Evolutionary conservation across 2,329 filamentous ascomycete species (phyloP).

Genomic region (Botrytis squamosa): DNA sequence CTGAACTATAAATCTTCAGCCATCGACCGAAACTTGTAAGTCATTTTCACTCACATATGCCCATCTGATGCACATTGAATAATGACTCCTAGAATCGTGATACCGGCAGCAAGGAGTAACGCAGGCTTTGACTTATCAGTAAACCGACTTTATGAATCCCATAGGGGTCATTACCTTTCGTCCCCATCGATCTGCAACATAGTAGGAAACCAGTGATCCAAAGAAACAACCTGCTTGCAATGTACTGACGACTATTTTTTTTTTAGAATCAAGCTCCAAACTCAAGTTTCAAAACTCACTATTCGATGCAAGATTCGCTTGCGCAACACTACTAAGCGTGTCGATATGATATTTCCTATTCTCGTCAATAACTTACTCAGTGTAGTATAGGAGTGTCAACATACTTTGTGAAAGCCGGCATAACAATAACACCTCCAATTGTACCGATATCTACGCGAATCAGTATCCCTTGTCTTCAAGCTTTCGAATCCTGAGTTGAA

Average conservation of each 20-base stretch:
- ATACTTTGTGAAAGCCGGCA: slow-evolving; percentile 59
- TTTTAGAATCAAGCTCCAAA: not conserved
- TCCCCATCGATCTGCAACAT: slow-evolving; percentile 40
- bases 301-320: slow-evolving; percentile 57
- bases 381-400: slow-evolving; percentile 23
- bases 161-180: slow-evolving; percentile 26
- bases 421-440: slow-evolving; percentile 72
- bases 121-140: slow-evolving; percentile 29
- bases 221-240: slow-evolving; percentile 68
- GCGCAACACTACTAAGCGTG: slow-evolving; percentile 27
- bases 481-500: not conserved
- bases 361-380: not conserved
- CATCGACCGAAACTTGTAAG: rapidly evolving
- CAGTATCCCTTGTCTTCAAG: not conserved
- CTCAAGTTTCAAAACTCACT: slow-evolving; percentile 25
- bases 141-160: not conserved
- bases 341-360: slow-evolving; percentile 43
- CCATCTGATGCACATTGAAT: slow-evolving; percentile 64
- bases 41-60: slow-evolving; percentile 42
- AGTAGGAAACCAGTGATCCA: slow-evolving; percentile 54
- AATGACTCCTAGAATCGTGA: slow-evolving; percentile 61
- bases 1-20: slow-evolving; percentile 36
- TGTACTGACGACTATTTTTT: slow-evolving; percentile 59
- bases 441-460: slow-evolving; percentile 61
- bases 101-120: slow-evolving; percentile 55